Conservation (phyloP, 306 rosid genomes). For the Crotalaria pallida region DNA sequence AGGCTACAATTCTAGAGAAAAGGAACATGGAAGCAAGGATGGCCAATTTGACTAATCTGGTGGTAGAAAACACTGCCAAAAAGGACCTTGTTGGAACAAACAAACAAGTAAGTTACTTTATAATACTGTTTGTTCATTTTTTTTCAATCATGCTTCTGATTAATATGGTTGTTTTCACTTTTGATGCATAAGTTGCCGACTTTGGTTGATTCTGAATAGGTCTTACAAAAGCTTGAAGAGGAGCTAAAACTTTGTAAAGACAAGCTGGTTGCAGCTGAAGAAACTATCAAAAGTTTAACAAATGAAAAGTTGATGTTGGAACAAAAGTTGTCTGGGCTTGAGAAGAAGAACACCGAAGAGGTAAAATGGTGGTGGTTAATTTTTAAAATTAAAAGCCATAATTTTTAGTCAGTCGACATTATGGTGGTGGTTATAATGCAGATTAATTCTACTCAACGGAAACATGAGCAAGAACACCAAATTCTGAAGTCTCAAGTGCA, state of each 20-base stretch:
- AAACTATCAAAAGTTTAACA: conserved; percentile 48
- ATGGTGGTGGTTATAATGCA: conserved; percentile 40
- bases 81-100: conserved; percentile 44
- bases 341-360: conserved; percentile 64
- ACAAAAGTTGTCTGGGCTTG: conserved; percentile 48
- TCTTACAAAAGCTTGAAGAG: conserved; percentile 55
- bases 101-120: conserved; percentile 48
- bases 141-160: neutral
- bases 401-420: conserved; percentile 9
- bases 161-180: conserved; percentile 1
- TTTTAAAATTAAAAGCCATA: neutral
- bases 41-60: conserved; percentile 48
- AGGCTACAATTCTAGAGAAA: conserved; percentile 65
- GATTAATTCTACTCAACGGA: conserved; percentile 47
- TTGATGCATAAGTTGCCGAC: neutral
- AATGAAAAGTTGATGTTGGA: conserved; percentile 56
- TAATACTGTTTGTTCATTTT: conserved; percentile 19
- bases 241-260: conserved; percentile 58
- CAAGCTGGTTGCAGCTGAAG: conserved; percentile 59
- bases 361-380: conserved; percentile 29
- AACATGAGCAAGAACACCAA: conserved; percentile 58
- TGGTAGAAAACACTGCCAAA: conserved; percentile 43
- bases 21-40: conserved; percentile 64
- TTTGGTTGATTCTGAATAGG: conserved; percentile 30
- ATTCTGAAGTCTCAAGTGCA: conserved; percentile 41